A percentile compares a stretch with the other conserved stretches of the same genome.
Evolutionary conservation across 2,329 filamentous ascomycete species (phyloP).

Genomic region (Pochonia chlamydosporia): DNA sequence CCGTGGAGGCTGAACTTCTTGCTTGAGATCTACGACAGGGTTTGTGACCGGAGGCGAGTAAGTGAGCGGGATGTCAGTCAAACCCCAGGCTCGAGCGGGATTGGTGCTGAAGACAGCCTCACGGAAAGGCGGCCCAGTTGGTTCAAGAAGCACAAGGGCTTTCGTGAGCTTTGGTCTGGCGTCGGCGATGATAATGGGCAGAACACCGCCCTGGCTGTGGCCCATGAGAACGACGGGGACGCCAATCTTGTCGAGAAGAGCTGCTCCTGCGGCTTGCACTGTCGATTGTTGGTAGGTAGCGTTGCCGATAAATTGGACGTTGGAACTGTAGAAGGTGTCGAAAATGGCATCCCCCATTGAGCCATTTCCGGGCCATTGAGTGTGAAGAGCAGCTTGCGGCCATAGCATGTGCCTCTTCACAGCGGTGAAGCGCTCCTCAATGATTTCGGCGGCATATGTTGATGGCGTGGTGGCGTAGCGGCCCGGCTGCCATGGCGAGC

Average conservation of each 20-base stretch:
- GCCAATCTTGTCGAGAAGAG: slow-evolving; percentile 36
- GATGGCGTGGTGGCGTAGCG: slow-evolving; percentile 17
- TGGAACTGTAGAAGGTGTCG: slow-evolving; percentile 34
- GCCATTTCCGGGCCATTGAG: slow-evolving; percentile 37
- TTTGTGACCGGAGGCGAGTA: slow-evolving; percentile 38
- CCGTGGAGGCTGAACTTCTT: slow-evolving; percentile 18
- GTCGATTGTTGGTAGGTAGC: slow-evolving; percentile 27
- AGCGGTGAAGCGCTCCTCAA: slow-evolving; percentile 24
- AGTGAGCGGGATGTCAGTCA: slow-evolving; percentile 42
- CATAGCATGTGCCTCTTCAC: slow-evolving; percentile 25
- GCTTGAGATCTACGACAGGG: slow-evolving; percentile 26
- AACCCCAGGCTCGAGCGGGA: slow-evolving; percentile 33
- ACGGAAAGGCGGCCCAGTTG: slow-evolving; percentile 40
- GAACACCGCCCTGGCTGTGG: slow-evolving; percentile 40
- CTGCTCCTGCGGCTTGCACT: slow-evolving; percentile 33
- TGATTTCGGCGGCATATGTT: slow-evolving; percentile 26
- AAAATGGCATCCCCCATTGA: slow-evolving; percentile 33
- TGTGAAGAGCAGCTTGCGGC: slow-evolving; percentile 34
- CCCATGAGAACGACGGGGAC: slow-evolving; percentile 33
- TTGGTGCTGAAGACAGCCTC: slow-evolving; percentile 32
- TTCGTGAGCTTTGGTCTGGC: slow-evolving; percentile 33
- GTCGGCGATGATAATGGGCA: slow-evolving; percentile 36
- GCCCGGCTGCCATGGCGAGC: slow-evolving; percentile 34
- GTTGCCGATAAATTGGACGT: slow-evolving; percentile 29
- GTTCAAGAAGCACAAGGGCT: slow-evolving; percentile 38